Evolutionary conservation across 179 eudicot genomes (phyloP).

Genomic region (Patellifolia procumbens): DNA sequence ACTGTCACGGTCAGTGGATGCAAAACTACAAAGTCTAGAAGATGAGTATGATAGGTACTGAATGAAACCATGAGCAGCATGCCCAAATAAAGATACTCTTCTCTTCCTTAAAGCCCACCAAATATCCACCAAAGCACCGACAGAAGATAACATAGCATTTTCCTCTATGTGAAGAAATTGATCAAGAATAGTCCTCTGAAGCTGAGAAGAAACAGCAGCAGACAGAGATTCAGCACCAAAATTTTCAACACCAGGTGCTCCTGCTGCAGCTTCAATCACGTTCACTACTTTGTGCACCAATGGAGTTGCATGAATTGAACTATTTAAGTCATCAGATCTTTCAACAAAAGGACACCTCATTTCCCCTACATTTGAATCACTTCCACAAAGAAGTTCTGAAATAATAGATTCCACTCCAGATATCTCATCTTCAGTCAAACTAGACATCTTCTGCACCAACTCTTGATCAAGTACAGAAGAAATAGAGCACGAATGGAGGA

Average conservation of each 20-base stretch:
- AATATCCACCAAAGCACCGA: constrained; percentile 63
- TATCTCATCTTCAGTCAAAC: constrained; percentile 71
- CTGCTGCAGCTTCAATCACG: constrained; percentile 79
- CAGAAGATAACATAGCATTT: constrained; percentile 34
- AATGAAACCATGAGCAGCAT: constrained; percentile 83
- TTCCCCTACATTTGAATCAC: constrained; percentile 38
- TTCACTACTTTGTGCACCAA: constrained; percentile 59
- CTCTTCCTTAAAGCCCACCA: constrained; percentile 96
- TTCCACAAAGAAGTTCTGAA: constrained; percentile 45
- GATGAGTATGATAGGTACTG: constrained; percentile 76
- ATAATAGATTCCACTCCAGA: constrained; percentile 54
- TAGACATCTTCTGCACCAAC: constrained; percentile 53
- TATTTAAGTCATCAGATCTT: constrained; percentile 32
- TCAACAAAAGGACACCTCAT: constrained; percentile 33
- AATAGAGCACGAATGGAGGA: constrained; percentile 55
- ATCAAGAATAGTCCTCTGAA: constrained; percentile 53
- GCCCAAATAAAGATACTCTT: constrained; percentile 89
- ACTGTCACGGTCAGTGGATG: constrained; percentile 38
- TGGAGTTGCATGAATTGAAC: constrained; percentile 36
- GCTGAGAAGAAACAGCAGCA: constrained; percentile 62
- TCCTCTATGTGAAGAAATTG: constrained; percentile 46
- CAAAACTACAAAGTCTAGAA: constrained; percentile 45
- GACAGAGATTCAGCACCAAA: constrained; percentile 61
- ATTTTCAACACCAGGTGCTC: constrained; percentile 80
- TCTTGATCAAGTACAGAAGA: constrained; percentile 61